Conservation (phyloP, 768 basidiomycete species). For the Boletus edulis region DNA sequence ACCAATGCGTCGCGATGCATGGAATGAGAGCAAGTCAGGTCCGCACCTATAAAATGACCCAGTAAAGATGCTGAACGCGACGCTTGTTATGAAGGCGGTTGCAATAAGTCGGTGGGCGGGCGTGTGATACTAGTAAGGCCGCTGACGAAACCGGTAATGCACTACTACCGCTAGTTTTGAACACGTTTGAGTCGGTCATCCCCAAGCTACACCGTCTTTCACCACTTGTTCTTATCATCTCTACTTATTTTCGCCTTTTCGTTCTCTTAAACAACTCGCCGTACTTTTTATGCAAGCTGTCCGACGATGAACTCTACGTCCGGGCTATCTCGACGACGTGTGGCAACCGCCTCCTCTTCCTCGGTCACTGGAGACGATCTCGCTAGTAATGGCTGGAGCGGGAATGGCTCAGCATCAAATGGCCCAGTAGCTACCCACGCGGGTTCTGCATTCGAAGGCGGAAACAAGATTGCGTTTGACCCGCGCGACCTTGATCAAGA, state of each 20-base stretch:
- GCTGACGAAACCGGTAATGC: conserved; percentile 4
- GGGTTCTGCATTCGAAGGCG: conserved; percentile 81
- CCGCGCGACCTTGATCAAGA: conserved; percentile 83
- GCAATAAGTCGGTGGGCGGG: not conserved
- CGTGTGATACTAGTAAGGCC: conserved; percentile 13
- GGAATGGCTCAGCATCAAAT: conserved; percentile 31
- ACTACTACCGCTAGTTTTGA: not conserved
- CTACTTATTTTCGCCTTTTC: conserved; percentile 1
- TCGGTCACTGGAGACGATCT: conserved; percentile 39
- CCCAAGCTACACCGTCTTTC: conserved; percentile 4
- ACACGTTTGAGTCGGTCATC: conserved; percentile 4
- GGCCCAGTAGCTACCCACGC: conserved; percentile 52
- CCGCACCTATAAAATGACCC: not conserved
- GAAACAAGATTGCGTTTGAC: conserved; percentile 90
- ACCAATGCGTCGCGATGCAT: not conserved
- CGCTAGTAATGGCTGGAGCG: conserved; percentile 26
- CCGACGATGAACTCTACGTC: conserved; percentile 49
- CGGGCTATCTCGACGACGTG: conserved; percentile 58
- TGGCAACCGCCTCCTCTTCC: conserved; percentile 41
- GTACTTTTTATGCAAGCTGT: conserved; percentile 19
- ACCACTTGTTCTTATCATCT: not conserved
- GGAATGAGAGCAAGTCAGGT: not conserved
- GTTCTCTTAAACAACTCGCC: not conserved
- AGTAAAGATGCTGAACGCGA: not conserved
- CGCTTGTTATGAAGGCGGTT: too few species aligned